Percentiles rank a stretch among this genome's conserved stretches.
phyloP scores from a whole-genome alignment of 495 filamentous ascomycete genomes.

The Aeminium ludgeri region DNA sequence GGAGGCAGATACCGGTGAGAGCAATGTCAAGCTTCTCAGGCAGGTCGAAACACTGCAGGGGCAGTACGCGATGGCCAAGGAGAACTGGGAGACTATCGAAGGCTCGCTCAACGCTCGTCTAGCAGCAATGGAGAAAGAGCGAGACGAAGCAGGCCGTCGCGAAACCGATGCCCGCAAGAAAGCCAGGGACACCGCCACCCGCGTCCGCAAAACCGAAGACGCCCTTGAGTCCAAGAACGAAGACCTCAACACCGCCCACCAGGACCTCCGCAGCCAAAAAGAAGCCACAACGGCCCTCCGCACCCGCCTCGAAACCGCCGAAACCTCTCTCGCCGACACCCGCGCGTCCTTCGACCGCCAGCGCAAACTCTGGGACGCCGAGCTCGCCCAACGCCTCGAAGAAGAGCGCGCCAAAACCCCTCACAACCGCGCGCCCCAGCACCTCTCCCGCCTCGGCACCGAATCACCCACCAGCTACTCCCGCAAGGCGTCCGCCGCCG shows the following conservation, averaged over 20 bases:
- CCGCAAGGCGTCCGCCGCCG: conserved; percentile 16
- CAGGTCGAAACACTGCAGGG: conserved; percentile 93
- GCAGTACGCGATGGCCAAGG: conserved; percentile 83
- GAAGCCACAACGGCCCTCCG: conserved; percentile 47
- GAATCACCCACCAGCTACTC: conserved; percentile 15
- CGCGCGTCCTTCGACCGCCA: conserved; percentile 52
- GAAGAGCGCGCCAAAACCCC: conserved; percentile 65
- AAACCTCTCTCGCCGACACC: conserved; percentile 41
- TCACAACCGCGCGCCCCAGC: conserved; percentile 36
- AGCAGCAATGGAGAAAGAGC: conserved; percentile 64
- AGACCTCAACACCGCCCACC: conserved; percentile 42
- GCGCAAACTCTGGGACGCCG: conserved; percentile 46
- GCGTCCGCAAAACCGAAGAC: conserved; percentile 61
- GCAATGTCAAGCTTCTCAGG: conserved; percentile 75
- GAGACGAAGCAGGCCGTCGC: conserved; percentile 66
- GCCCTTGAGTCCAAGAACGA: conserved; percentile 59
- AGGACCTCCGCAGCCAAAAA: conserved; percentile 40
- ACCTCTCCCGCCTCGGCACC: conserved; percentile 9
- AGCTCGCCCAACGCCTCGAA: conserved; percentile 43
- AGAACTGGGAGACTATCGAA: conserved; percentile 96
- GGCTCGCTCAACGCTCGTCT: conserved; percentile 60
- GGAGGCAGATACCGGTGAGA: conserved; percentile 73
- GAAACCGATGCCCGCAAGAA: conserved; percentile 76
- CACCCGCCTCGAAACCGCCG: conserved; percentile 45
- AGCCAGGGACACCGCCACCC: conserved; percentile 62